A percentile compares a stretch with the other conserved stretches of the same genome.
These are phyloP conservation scores for Solanum paucissectum DNA, from an alignment of 257 asterid genomes.

Conservation along the genomic window DNA sequence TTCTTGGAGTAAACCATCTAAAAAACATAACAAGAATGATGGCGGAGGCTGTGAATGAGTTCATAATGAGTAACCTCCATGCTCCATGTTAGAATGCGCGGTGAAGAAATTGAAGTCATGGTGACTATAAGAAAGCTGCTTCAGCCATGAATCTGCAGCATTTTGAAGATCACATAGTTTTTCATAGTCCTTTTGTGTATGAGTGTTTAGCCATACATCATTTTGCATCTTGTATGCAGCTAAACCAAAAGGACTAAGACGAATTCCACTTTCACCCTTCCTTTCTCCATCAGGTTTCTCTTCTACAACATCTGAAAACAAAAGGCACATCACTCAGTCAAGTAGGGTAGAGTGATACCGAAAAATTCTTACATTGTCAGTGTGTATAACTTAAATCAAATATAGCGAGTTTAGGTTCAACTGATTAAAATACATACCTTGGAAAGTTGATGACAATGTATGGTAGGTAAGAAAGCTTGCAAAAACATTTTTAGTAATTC, in stretches of 20 bases:
- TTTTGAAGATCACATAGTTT: slow-evolving; percentile 9
- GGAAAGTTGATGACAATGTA: slow-evolving; percentile 70
- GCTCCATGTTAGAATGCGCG: neutral
- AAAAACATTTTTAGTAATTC: slow-evolving; percentile 44
- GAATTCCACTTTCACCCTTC: neutral
- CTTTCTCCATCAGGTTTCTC: slow-evolving; percentile 6
- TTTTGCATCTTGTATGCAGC: slow-evolving; percentile 63
- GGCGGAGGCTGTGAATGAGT: neutral
- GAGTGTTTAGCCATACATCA: slow-evolving; percentile 44
- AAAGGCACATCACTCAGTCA: neutral
- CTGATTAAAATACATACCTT: slow-evolving; percentile 30
- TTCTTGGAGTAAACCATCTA: neutral
- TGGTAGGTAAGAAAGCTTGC: slow-evolving; percentile 78
- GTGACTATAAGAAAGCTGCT: slow-evolving; percentile 20
- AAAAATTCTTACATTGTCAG: neutral
- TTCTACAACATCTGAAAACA: neutral
- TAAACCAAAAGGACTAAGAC: slow-evolving; percentile 67
- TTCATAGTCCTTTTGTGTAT: slow-evolving; percentile 32
- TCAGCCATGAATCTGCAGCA: slow-evolving; percentile 30
- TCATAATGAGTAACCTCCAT: neutral
- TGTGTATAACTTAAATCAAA: neutral
- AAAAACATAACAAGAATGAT: neutral
- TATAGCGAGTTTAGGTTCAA: neutral
- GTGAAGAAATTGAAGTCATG: slow-evolving; percentile 28
- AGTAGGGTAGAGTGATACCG: neutral